Conservation (phyloP, 352 stramenopile species). For the Pythium plurisporium region DNA sequence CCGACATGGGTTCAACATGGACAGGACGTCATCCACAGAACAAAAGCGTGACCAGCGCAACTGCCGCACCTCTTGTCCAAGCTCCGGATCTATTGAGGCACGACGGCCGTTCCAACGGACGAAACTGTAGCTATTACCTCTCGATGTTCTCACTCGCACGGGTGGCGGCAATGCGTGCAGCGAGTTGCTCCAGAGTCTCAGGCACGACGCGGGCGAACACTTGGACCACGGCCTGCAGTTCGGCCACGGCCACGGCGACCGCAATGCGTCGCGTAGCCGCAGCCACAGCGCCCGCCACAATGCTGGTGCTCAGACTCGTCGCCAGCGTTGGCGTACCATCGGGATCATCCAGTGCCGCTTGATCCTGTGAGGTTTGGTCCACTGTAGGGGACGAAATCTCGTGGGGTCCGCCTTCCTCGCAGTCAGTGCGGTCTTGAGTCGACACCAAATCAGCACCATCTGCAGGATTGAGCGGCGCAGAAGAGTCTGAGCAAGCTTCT, state of each 20-base stretch:
- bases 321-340: background rate
- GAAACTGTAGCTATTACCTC: background rate
- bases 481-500: too few relatives aligned
- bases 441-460: too few relatives aligned
- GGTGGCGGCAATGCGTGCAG: background rate
- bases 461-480: too few relatives aligned
- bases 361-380: background rate
- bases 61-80: background rate
- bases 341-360: background rate
- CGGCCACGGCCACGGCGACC: conserved; percentile 3
- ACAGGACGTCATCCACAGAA: conserved; percentile 5
- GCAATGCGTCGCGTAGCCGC: conserved; percentile 23
- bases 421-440: too few relatives aligned
- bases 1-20: conserved; percentile 5
- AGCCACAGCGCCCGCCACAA: conserved; percentile 15
- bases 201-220: conserved; percentile 18
- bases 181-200: background rate
- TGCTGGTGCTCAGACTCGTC: background rate
- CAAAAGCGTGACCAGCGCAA: background rate
- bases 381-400: too few relatives aligned
- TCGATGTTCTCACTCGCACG: background rate
- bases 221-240: conserved; percentile 29
- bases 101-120: background rate
- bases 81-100: conserved; percentile 2
- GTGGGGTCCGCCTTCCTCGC: too few relatives aligned